Conservation (phyloP, 2,329 filamentous ascomycete genomes). For the Emergomyces orientalis region DNA sequence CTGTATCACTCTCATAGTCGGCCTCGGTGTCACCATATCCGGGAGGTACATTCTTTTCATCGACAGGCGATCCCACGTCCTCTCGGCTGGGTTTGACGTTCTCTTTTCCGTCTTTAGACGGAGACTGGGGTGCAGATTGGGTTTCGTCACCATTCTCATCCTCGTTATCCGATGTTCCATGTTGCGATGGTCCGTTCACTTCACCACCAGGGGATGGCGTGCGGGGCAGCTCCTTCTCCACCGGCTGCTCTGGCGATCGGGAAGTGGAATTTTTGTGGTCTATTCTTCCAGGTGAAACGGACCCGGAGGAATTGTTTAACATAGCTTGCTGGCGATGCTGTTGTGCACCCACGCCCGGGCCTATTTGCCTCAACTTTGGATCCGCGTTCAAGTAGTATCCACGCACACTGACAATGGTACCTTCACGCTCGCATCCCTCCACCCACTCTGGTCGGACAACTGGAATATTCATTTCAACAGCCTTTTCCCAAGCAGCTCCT, state of each 20-base stretch:
- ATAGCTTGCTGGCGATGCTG: conserved; percentile 13
- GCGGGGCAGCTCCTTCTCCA: conserved; percentile 15
- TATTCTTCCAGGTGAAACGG: not conserved
- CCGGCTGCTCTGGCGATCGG: not conserved
- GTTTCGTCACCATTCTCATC: conserved; percentile 7
- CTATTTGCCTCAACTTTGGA: conserved; percentile 49
- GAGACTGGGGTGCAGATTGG: conserved; percentile 15
- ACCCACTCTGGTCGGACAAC: conserved; percentile 97
- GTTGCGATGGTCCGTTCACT: conserved; percentile 10
- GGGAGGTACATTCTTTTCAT: conserved; percentile 11
- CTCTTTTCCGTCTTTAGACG: conserved; percentile 16
- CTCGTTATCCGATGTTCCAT: conserved; percentile 11
- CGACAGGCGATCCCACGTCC: conserved; percentile 10
- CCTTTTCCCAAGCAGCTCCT: conserved; percentile 88
- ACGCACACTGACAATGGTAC: conserved; percentile 84
- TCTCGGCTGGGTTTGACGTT: not conserved
- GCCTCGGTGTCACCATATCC: conserved; percentile 9
- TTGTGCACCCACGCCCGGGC: conserved; percentile 23
- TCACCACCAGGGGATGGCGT: conserved; percentile 20
- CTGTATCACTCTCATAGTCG: conserved; percentile 14
- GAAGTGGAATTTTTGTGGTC: not conserved
- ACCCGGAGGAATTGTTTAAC: conserved; percentile 9
- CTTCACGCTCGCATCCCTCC: conserved; percentile 87
- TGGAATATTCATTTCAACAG: conserved; percentile 94
- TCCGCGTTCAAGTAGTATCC: conserved; percentile 93